Evolutionary conservation across 345 rosid genomes (phyloP).

Genomic region (Salix caprea): DNA sequence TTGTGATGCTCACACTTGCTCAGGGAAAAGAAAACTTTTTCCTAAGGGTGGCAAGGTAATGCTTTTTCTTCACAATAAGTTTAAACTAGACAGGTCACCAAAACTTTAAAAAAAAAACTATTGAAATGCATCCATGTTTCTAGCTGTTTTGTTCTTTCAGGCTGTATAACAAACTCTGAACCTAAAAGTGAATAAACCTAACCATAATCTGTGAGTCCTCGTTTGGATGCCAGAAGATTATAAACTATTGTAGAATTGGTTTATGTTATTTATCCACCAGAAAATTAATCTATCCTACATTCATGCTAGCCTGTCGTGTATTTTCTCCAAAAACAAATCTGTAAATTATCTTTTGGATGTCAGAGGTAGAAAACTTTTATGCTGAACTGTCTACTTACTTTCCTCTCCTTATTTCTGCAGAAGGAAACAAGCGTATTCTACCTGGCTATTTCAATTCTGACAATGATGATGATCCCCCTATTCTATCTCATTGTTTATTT

Average conservation of each 20-base stretch:
- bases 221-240: neutral
- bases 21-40: conserved; percentile 52
- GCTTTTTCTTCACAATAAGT: neutral
- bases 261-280: neutral
- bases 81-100: neutral
- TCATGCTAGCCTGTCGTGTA: neutral
- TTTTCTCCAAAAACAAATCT: neutral
- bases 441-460: conserved; percentile 70
- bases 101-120: neutral
- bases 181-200: neutral
- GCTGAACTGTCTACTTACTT: neutral
- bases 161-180: neutral
- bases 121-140: neutral
- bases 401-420: conserved; percentile 39
- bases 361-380: neutral
- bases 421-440: conserved; percentile 61
- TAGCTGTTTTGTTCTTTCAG: conserved; percentile 4
- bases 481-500: conserved; percentile 73
- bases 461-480: conserved; percentile 81
- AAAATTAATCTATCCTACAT: neutral
- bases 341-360: neutral
- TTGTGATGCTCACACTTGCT: conserved; percentile 89
- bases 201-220: neutral
- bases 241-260: neutral
- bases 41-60: conserved; percentile 83